Base-by-base conservation (phyloP, 257 asterid genomes). In the Echium plantagineum region DNA sequence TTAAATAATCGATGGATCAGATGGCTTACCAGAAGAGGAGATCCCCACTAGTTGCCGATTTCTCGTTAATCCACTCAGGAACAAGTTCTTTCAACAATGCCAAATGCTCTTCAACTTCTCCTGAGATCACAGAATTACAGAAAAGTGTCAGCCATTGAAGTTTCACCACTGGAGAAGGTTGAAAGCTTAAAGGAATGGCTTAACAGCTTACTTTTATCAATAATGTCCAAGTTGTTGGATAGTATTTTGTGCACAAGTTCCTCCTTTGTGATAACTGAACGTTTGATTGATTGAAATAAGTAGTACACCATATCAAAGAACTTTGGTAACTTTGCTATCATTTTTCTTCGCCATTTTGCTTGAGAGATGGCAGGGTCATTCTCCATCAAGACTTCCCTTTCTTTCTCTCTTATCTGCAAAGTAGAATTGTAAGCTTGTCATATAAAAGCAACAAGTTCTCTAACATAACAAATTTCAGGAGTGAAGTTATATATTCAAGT, bases 21-120 rank as follows among this genome's bases (percentile, higher is more conserved):
- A 16, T 21, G 32, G 56, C 81, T 70, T 74, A 83, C 96, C 94
- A 79, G 56, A 91, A 9, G 59, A 85, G 81, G 64, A 68, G 64
- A 72, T 88, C 95, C 16, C 95, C 96, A 30, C 83, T 82, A 48
- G 70, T 68, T 5, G 77, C 65, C 28, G 66, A 9, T 75, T 87
- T 85, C 71, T 85, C 93, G 19, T 73, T 61, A 59, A 88, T 85
- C 96, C 95, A 91, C 63, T 91, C 95, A 0, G 95, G 98, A 62
- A 80, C 96, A 32, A 87, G 71, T 68, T 85, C 94, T 72, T 61
- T 83, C 76, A 91, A 79, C 74, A 91, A 65, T 57, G 78, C 74
- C 16, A 91, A 83, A 66, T 80, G 87, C 30, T 82, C 94, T 64
- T 87, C 98, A 24, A 76, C 80, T 68, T 80, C 95, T 57, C 75